Base-by-base conservation (phyloP, 2,329 filamentous ascomycete species). In the Grosmannia serpens region DNA sequence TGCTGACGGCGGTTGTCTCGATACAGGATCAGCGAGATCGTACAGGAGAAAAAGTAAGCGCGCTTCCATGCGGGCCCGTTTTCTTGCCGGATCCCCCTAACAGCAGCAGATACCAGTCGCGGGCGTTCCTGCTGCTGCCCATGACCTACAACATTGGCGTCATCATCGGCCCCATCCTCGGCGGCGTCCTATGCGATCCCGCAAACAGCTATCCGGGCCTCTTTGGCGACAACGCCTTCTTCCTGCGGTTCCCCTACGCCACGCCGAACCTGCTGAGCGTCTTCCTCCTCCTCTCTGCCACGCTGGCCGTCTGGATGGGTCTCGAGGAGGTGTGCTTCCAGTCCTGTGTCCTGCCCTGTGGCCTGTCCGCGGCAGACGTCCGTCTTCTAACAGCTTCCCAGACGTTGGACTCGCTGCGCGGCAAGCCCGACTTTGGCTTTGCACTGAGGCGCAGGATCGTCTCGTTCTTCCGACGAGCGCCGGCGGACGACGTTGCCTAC, bases 71-170 rank as follows among this genome's bases (percentile, higher is more conserved):
- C 52, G 1, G n/a, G 13, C 6, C 2, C 50, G 11, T 20, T n/a
- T 22, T 15, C 8, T 44, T 17, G 41, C 17, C 13, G 7, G 10
- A 10, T 44, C 41, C 17, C 3, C 33, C 11, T 44, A 47, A 41
- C 10, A 44, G 41, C 20, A 53, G n/a, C 33, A 73, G 72, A 60
- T 74, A 73, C 53, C 71, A 77, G 53, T 73, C 73, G 0, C 64
- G 73, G 4, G 74, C 74, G 1, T 77, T 77, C 52, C 59, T 76
- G 17, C 63, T 76, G n/a, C 61, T 77, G 33, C 74, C 74, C 2
- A 89, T 90, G 84, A 88, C 84, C 26, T 89, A 87, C 70, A 91
- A 90, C 63, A 76, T 84, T 24, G 82, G 82, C 15, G 75, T 82
- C 54, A 82, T 83, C 50, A 72, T 82, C n/a, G 80, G 81, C 0